phyloP scores from a whole-genome alignment of 2,329 filamentous ascomycete genomes.

The Cytospora piceicola region DNA sequence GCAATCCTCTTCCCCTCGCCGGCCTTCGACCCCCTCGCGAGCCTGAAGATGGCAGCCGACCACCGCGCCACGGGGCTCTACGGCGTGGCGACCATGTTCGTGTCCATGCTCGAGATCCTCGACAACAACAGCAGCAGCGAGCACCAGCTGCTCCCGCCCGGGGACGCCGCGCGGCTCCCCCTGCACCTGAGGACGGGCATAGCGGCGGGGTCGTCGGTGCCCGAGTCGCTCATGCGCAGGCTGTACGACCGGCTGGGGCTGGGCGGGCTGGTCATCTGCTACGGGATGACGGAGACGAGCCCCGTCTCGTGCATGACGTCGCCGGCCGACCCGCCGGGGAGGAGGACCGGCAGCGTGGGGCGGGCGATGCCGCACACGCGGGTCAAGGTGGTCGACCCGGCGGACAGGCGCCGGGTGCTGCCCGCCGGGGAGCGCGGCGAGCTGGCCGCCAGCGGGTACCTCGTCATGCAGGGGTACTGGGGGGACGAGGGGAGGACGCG shows the following conservation, averaged over 20 bases:
- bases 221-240: constrained; percentile 76
- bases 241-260: constrained; percentile 77
- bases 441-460: constrained; percentile 80
- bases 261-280: constrained; percentile 86
- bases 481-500: constrained; percentile 70
- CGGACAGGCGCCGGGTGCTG: constrained; percentile 61
- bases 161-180: constrained; percentile 35
- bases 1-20: constrained; percentile 84
- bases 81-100: constrained; percentile 93
- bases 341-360: constrained; percentile 77
- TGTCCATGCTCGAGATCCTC: constrained; percentile 81
- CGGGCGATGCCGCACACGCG: constrained; percentile 80
- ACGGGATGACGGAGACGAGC: constrained; percentile 92
- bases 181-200: constrained; percentile 79
- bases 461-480: constrained; percentile 92
- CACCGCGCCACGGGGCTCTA: constrained; percentile 70
- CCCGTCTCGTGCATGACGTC: constrained; percentile 82
- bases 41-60: constrained; percentile 61
- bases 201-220: constrained; percentile 84
- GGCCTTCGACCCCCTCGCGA: constrained; percentile 79
- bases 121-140: neutral
- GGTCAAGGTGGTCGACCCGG: constrained; percentile 74
- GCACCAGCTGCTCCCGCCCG: constrained; percentile 9
- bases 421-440: constrained; percentile 74
- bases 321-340: constrained; percentile 72